Percentiles rank a stretch among this genome's conserved stretches.
These are phyloP conservation scores for Aspergillus olivimuriae DNA, from an alignment of 495 filamentous ascomycete genomes.

Conservation along the genomic window DNA sequence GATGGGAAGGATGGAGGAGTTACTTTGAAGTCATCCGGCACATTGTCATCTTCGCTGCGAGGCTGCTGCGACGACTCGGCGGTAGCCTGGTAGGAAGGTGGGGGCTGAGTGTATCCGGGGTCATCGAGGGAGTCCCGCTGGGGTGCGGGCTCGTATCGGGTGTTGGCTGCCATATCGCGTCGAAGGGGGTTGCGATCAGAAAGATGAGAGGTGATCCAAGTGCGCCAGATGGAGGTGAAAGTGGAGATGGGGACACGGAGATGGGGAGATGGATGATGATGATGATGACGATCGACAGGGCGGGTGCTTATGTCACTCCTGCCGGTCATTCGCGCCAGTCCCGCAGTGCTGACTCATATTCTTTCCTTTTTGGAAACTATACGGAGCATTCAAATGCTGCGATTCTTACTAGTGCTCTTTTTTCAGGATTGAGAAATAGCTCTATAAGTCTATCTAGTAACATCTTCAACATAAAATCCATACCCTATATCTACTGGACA, in stretches of 20 bases:
- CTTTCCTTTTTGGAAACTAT: too few species aligned
- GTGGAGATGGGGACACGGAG: not conserved
- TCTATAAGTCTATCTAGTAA: too few species aligned
- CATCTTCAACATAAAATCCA: too few species aligned
- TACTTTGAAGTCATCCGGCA: slow-evolving; percentile 98
- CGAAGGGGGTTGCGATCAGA: too few species aligned
- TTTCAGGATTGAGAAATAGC: too few species aligned
- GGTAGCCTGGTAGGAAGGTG: slow-evolving; percentile 61
- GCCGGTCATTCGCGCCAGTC: too few species aligned
- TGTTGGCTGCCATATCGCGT: slow-evolving; percentile 67
- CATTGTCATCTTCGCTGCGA: slow-evolving; percentile 76
- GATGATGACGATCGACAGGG: not conserved
- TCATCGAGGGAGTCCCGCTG: slow-evolving; percentile 69
- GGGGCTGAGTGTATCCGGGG: slow-evolving; percentile 68
- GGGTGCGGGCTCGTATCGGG: slow-evolving; percentile 64
- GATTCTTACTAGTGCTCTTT: too few species aligned
- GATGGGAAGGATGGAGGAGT: not conserved
- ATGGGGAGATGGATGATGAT: not conserved
- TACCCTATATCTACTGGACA: too few species aligned
- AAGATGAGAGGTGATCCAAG: slow-evolving; percentile 7
- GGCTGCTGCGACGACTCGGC: slow-evolving; percentile 46
- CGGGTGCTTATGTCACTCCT: too few species aligned
- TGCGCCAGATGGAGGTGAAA: not conserved
- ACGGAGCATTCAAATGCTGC: too few species aligned
- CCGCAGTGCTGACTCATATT: too few species aligned